Percentiles rank a stretch among this genome's conserved stretches.
Evolutionary conservation across 805 yeast species (phyloP).

Genomic region (Kregervanrija pseudodelftensis): DNA sequence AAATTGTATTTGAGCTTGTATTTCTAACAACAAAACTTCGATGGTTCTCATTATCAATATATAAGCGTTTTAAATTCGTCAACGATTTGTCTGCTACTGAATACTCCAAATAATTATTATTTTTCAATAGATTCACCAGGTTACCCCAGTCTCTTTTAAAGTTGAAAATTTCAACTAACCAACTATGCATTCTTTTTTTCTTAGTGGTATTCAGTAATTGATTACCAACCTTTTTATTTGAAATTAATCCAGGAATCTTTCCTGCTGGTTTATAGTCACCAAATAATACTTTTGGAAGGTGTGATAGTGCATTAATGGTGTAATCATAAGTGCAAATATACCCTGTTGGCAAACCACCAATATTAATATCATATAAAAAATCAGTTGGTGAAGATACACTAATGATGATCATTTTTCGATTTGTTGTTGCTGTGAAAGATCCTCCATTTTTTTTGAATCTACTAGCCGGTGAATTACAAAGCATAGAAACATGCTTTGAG

Average conservation of each 20-base stretch:
- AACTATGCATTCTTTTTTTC: slow-evolving; percentile 20
- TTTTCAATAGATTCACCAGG: slow-evolving; percentile 37
- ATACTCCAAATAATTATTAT: slow-evolving; percentile 21
- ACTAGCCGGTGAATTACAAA: slow-evolving; percentile 36
- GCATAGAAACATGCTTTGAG: slow-evolving; percentile 48
- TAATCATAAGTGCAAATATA: slow-evolving; percentile 56
- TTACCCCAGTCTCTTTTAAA: slow-evolving; percentile 42
- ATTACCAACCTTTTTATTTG: background rate
- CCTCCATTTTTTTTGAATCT: slow-evolving; percentile 28
- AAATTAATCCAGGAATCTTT: slow-evolving; percentile 39
- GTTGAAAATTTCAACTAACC: slow-evolving; percentile 53
- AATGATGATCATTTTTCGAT: slow-evolving; percentile 37
- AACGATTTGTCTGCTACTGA: slow-evolving; percentile 15
- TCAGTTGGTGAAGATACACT: slow-evolving; percentile 58
- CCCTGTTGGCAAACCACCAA: slow-evolving; percentile 44
- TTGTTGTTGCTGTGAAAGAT: slow-evolving; percentile 20
- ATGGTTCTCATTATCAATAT: slow-evolving; percentile 24
- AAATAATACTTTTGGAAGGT: slow-evolving; percentile 43
- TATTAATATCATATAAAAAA: slow-evolving; percentile 43
- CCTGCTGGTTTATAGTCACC: slow-evolving; percentile 45
- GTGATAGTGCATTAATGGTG: slow-evolving; percentile 41
- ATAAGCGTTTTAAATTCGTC: slow-evolving; percentile 6
- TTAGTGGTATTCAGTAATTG: background rate
- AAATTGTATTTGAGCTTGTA: slow-evolving; percentile 46
- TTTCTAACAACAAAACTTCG: slow-evolving; percentile 53